Percentiles rank a stretch among this genome's conserved stretches.
Evolutionary conservation across 108 stramenopile genomes (phyloP).

Genomic region (Hondaea fermentalgiana): DNA sequence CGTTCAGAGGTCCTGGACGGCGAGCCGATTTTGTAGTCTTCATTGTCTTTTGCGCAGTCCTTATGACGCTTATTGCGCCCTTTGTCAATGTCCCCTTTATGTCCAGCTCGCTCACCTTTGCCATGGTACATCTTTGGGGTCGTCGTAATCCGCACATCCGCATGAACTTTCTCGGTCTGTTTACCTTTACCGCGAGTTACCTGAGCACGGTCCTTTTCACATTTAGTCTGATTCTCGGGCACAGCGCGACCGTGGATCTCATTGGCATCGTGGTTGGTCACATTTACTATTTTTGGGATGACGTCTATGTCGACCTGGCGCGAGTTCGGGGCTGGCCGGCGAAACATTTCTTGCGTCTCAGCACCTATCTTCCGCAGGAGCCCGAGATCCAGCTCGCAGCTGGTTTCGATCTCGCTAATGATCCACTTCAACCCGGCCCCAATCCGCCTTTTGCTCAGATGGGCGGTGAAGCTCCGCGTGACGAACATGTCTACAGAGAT

Average conservation of each 20-base stretch:
- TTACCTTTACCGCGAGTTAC: slow-evolving; percentile 87
- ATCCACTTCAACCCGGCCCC: background rate
- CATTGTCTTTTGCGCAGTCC: slow-evolving; percentile 70
- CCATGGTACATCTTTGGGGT: slow-evolving; percentile 96
- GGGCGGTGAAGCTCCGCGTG: background rate
- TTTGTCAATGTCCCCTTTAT: slow-evolving; percentile 74
- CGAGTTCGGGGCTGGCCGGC: slow-evolving; percentile 73
- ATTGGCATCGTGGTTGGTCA: slow-evolving; percentile 95
- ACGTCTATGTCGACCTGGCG: slow-evolving; percentile 84
- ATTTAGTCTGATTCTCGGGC: slow-evolving; percentile 74
- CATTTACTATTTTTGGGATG: slow-evolving; percentile 89
- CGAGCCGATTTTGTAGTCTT: slow-evolving; percentile 82
- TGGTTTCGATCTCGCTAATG: background rate
- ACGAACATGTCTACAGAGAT: background rate
- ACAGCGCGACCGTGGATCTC: slow-evolving; percentile 64
- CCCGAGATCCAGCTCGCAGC: background rate
- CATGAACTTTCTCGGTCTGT: slow-evolving; percentile 84
- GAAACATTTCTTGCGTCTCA: slow-evolving; percentile 12
- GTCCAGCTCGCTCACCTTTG: slow-evolving; percentile 84
- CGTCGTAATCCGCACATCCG: slow-evolving; percentile 49
- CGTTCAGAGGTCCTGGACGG: slow-evolving; percentile 70
- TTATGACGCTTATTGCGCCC: slow-evolving; percentile 70
- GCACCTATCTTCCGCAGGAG: slow-evolving; percentile 13
- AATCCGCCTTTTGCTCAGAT: background rate
- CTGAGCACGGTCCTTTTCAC: slow-evolving; percentile 90